Evolutionary conservation across 768 basidiomycete species (phyloP).

Genomic region (Leucosporidium scottii): DNA sequence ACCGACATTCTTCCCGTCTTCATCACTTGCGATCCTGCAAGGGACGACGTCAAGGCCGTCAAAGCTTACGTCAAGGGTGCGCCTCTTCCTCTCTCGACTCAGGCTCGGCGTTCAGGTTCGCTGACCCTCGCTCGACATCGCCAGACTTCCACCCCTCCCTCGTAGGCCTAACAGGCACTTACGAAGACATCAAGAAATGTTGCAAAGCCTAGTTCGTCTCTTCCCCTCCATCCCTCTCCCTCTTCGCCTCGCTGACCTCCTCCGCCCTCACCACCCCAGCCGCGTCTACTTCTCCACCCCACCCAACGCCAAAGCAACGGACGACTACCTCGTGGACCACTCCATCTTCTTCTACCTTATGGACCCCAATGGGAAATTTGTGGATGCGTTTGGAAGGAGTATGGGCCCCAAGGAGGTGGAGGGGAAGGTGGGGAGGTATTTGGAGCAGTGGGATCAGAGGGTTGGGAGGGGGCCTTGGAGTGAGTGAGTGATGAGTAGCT

Average conservation of each 20-base stretch:
- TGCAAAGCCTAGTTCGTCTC: conserved; percentile 68
- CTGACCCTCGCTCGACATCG: not conserved
- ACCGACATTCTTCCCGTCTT: conserved; percentile 76
- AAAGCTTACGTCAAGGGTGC: conserved; percentile 46
- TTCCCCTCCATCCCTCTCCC: not conserved
- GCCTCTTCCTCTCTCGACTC: not conserved
- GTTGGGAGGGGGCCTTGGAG: conserved; percentile 21
- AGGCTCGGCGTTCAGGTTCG: not conserved
- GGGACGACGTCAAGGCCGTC: conserved; percentile 58
- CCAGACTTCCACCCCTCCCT: conserved; percentile 89
- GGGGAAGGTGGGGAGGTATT: conserved; percentile 42
- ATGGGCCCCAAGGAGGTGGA: conserved; percentile 61
- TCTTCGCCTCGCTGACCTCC: not conserved
- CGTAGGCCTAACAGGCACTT: conserved; percentile 81
- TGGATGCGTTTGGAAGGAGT: conserved; percentile 91
- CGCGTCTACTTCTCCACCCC: conserved; percentile 98
- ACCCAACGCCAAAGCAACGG: conserved; percentile 59
- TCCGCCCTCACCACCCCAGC: conserved; percentile 8
- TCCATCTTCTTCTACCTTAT: conserved; percentile 73
- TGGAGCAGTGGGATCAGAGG: conserved; percentile 41
- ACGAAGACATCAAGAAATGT: conserved; percentile 69
- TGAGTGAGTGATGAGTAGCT: conserved; percentile 3
- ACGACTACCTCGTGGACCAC: conserved; percentile 91
- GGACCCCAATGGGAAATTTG: conserved; percentile 89
- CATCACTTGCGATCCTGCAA: conserved; percentile 91